Base-by-base conservation (phyloP, 169 alveolate species). In the Amoebophrya sp. region DNA sequence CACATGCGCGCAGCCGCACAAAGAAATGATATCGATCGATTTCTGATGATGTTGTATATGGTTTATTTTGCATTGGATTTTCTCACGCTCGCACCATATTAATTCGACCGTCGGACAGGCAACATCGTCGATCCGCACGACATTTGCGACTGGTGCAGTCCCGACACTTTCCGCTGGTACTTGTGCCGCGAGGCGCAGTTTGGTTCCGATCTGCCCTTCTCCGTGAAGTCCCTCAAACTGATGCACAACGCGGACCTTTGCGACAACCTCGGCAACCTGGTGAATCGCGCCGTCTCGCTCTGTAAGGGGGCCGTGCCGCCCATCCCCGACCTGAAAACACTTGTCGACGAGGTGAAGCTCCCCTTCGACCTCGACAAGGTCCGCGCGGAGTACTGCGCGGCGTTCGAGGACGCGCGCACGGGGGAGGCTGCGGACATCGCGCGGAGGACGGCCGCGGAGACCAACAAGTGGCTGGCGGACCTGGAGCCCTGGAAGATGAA, bases 401-500 rank as follows among this genome's bases (percentile, higher is more conserved):
- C 93, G 42, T 91, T 95, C 88, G 39, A 89, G 38, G 89, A 41
- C 29, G 88, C 58, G 40, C 92, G 91, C 40, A 88, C 95, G 41
- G 95, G 95, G 41, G 94, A 93, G 67, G 93, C 94, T 69, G 93
- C 95, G 38, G 94, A 94, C n/a, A 92, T 93, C 41, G 95, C 94
- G 31, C 92, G 95, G 38, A 92, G 92, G 67, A 94, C 94, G 38
- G 94, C 94, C 87, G 93, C 95, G 88, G 96, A 93, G 48, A 92
- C 94, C 69, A 95, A 95, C 92, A 95, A 95, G 92, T 97, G 94
- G 90, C 92, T 97, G 48, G 96, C 98, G 0, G 97, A 94, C 88
- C 94, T 93, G 15, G 97, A 94, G 58, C 98, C 98, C 23, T 97
- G 98, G 98, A 93, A 92, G 92, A 89, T 92, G 90, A 90, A 90